Conservation (phyloP, 176 grass and related monocot species). For the Cenchrus americanus region DNA sequence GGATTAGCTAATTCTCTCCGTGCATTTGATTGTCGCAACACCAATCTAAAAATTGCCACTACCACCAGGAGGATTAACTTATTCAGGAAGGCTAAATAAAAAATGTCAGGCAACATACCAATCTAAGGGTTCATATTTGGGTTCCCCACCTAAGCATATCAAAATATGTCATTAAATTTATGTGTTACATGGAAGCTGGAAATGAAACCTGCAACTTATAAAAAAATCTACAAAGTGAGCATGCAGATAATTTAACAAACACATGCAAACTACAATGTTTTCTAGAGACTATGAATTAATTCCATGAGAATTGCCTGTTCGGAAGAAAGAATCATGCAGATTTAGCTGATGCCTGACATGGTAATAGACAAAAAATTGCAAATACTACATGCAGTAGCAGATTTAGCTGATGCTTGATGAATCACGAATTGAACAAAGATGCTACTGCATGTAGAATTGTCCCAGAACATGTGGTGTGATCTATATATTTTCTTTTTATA, state of each 20-base stretch:
- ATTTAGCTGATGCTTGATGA: too few species aligned
- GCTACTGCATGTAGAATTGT: conserved; percentile 46
- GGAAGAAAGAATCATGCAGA: background rate
- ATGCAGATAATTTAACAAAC: conserved; percentile 3
- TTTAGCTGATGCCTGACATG: conserved; percentile 12
- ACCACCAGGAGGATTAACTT: background rate
- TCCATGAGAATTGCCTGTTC: background rate
- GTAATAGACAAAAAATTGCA: background rate
- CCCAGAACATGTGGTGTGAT: too few species aligned
- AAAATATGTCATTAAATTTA: background rate
- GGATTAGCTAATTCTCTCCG: conserved; percentile 21
- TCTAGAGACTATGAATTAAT: background rate
- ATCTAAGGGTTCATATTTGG: background rate
- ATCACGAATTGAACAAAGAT: conserved; percentile 24
- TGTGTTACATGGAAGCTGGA: background rate
- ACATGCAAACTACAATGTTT: background rate
- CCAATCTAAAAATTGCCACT: background rate
- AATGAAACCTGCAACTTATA: background rate
- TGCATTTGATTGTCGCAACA: conserved; percentile 15
- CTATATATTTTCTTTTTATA: too few species aligned
- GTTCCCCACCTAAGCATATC: background rate
- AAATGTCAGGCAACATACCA: background rate
- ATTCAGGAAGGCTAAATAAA: background rate
- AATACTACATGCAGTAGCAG: too few species aligned
- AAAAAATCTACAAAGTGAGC: background rate